These are phyloP conservation scores for Erythrophleum ivorense DNA, from an alignment of 331 rosid species.

Conservation along the genomic window DNA sequence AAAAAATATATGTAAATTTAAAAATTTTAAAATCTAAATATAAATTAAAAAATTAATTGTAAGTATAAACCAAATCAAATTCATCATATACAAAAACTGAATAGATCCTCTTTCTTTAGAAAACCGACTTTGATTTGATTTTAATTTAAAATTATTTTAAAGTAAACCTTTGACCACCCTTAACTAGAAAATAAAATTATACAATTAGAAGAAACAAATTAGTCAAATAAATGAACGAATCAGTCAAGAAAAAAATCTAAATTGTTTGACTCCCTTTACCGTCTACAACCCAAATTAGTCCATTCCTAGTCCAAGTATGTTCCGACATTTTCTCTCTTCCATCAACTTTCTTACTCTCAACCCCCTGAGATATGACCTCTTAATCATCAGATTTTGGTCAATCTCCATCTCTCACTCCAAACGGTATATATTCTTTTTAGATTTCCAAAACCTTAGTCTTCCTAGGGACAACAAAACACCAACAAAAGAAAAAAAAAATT, in stretches of 20 bases:
- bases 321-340: conserved; percentile 52
- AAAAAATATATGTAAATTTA: too few relatives aligned
- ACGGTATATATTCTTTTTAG: conserved; percentile 25
- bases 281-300: conserved; percentile 37
- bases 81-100: too few relatives aligned
- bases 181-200: neutral
- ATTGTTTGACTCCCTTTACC: neutral
- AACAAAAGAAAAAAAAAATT: neutral
- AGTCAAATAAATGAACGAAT: neutral
- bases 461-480: too few relatives aligned
- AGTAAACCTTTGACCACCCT: too few relatives aligned
- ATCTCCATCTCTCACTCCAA: conserved; percentile 17
- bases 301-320: conserved; percentile 30
- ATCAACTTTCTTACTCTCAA: conserved; percentile 11
- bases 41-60: too few relatives aligned
- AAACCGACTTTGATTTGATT: too few relatives aligned
- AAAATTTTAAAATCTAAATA: too few relatives aligned
- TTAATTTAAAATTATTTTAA: too few relatives aligned
- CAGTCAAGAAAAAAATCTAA: neutral
- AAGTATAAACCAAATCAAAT: too few relatives aligned
- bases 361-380: conserved; percentile 9
- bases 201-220: neutral
- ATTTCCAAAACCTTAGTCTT: conserved; percentile 33
- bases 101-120: too few relatives aligned
- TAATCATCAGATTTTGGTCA: conserved; percentile 36